phyloP scores from a whole-genome alignment of 768 basidiomycete genomes.

The Coprinopsis cinerea region DNA sequence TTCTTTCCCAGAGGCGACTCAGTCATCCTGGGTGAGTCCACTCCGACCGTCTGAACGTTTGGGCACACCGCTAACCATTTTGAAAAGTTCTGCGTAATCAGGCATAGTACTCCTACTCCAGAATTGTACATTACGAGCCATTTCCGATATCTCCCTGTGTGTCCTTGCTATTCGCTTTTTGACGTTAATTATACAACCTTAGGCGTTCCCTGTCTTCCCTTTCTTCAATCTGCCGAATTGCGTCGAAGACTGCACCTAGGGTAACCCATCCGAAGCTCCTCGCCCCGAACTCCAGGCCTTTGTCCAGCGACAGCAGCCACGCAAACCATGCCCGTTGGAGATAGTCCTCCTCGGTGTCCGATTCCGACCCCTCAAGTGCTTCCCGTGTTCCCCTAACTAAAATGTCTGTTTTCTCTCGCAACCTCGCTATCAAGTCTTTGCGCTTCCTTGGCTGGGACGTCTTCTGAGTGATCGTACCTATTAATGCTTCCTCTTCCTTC shows the following conservation, averaged over 20 bases:
- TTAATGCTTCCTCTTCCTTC: constrained; percentile 57
- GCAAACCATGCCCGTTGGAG: constrained; percentile 50
- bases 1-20: constrained; percentile 74
- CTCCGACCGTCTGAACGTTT: constrained; percentile 20
- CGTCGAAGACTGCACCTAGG: constrained; percentile 52
- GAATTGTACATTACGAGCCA: neutral
- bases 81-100: constrained; percentile 68
- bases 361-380: constrained; percentile 46
- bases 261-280: constrained; percentile 60
- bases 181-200: neutral
- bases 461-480: constrained; percentile 64
- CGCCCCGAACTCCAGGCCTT: constrained; percentile 43
- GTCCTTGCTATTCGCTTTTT: neutral
- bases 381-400: constrained; percentile 46
- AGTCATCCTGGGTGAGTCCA: constrained; percentile 84
- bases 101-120: constrained; percentile 30
- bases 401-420: constrained; percentile 49
- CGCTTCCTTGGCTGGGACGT: constrained; percentile 51
- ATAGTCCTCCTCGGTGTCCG: constrained; percentile 30
- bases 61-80: constrained; percentile 26
- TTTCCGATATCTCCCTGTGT: neutral
- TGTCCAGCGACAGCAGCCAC: constrained; percentile 38
- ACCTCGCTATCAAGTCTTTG: constrained; percentile 44
- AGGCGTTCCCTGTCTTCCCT: constrained; percentile 14
- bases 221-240: constrained; percentile 40